Percentiles rank a stretch among this genome's conserved stretches.
Evolutionary conservation across 257 asterid genomes (phyloP).

Genomic region (Ligustrum vulgare): DNA sequence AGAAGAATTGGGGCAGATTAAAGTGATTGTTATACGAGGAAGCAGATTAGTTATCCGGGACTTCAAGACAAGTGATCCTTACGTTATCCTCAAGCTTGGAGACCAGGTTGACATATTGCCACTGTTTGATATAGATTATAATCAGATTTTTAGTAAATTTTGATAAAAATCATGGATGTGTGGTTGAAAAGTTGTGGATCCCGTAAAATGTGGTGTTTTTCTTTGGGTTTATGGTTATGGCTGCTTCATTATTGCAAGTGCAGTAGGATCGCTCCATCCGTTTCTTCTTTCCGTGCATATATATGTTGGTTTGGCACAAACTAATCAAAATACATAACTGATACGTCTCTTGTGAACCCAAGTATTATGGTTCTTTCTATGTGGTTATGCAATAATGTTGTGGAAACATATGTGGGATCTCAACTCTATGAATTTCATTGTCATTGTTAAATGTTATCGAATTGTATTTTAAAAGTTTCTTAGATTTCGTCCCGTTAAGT

Average conservation of each 20-base stretch:
- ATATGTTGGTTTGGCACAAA: neutral
- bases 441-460: neutral
- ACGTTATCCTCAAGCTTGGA: slow-evolving; percentile 46
- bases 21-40: slow-evolving; percentile 41
- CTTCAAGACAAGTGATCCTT: slow-evolving; percentile 53
- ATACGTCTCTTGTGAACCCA: no score
- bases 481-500: neutral
- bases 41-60: slow-evolving; percentile 44
- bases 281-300: neutral
- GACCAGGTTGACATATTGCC: slow-evolving; percentile 44
- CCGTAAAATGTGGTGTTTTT: no score
- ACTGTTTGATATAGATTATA: no score
- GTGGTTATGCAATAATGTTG: no score
- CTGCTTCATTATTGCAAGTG: neutral
- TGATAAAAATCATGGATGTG: no score
- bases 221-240: neutral
- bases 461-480: neutral
- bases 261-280: neutral
- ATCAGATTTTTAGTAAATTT: no score
- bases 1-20: slow-evolving; percentile 31
- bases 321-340: no score
- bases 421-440: neutral
- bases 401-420: neutral
- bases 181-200: no score
- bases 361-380: no score